A percentile compares a stretch with the other conserved stretches of the same genome.
These are phyloP conservation scores for Pleodorina starrii DNA, from an alignment of 139 green algal species.

Conservation along the genomic window DNA sequence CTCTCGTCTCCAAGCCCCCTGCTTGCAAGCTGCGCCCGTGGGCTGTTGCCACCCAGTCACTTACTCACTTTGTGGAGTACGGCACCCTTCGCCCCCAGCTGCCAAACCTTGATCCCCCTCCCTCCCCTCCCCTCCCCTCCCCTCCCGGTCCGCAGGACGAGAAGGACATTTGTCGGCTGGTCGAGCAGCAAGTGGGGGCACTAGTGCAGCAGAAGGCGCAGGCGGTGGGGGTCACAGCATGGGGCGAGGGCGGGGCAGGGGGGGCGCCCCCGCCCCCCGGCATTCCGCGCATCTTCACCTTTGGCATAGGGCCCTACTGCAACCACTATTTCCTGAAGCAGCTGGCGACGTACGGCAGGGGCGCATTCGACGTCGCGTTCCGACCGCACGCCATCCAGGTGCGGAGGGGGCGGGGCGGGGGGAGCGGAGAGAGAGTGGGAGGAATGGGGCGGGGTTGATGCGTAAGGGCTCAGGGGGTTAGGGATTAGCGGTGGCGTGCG, in stretches of 20 bases:
- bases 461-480: neutral
- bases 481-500: no score
- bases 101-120: neutral
- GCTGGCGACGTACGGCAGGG: conserved; percentile 66
- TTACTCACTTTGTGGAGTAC: no score
- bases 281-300: conserved; percentile 67
- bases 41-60: no score
- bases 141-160: conserved; percentile 58
- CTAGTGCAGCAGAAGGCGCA: conserved; percentile 11
- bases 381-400: conserved; percentile 60
- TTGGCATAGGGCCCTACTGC: conserved; percentile 76
- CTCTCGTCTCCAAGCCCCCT: no score
- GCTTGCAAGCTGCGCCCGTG: no score
- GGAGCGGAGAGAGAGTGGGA: no score
- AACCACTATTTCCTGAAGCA: conserved; percentile 84
- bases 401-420: no score
- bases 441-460: neutral
- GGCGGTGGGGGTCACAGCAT: neutral
- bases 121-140: neutral
- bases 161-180: conserved; percentile 49
- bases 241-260: neutral
- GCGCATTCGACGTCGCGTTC: conserved; percentile 72
- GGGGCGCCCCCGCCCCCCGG: conserved; percentile 12
- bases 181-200: conserved; percentile 6
- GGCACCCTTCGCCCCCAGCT: no score